Conservation (phyloP, 1,284 basidiomycete species). For the Tranzscheliella williamsii region DNA sequence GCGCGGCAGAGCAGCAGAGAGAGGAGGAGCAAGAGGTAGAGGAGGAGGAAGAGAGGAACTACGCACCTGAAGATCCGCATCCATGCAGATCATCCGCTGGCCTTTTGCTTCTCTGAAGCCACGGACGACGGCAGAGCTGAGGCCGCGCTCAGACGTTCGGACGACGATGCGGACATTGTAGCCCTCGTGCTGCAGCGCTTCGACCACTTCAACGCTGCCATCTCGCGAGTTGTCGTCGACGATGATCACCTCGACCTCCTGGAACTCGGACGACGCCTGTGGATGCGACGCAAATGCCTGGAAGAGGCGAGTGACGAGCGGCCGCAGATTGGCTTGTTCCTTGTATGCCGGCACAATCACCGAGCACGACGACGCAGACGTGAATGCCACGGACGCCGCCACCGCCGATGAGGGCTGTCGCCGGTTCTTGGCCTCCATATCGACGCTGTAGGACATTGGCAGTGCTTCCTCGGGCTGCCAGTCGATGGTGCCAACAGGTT, state of each 20-base stretch:
- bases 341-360: constrained; percentile 33
- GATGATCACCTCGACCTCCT: constrained; percentile 24
- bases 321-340: constrained; percentile 54
- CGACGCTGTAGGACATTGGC: constrained; percentile 33
- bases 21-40: no score
- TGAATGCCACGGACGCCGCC: constrained; percentile 2
- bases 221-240: constrained; percentile 43
- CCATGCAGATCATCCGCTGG: constrained; percentile 64
- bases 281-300: constrained; percentile 22
- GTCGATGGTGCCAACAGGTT: no score
- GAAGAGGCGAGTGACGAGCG: constrained; percentile 63
- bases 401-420: constrained; percentile 3
- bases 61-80: constrained; percentile 62
- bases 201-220: constrained; percentile 27
- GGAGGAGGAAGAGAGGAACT: no score
- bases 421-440: constrained; percentile 31
- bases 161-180: constrained; percentile 64
- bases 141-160: constrained; percentile 63
- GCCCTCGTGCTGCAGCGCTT: constrained; percentile 46
- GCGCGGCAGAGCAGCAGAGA: no score
- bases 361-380: constrained; percentile 30
- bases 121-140: constrained; percentile 64
- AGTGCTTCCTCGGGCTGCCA: no score
- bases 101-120: constrained; percentile 64
- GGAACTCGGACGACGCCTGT: constrained; percentile 6